Base-by-base conservation (phyloP, 148 eudicot genomes). In the Vaccinium corymbosum region DNA sequence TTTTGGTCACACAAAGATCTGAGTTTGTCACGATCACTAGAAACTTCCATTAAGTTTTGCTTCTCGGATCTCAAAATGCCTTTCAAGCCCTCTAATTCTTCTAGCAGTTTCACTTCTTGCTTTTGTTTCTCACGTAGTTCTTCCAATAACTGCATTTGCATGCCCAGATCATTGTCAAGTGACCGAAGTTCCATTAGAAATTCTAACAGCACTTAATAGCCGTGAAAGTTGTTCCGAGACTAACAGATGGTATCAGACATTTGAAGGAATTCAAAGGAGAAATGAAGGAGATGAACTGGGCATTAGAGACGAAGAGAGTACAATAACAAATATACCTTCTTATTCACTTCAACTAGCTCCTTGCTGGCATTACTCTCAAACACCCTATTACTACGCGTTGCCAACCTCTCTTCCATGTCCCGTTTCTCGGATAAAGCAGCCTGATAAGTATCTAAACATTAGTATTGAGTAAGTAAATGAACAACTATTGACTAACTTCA, bases 41-140 rank as follows among this genome's bases (percentile, higher is more conserved):
- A 84, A 57, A 94, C 62, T 86, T 90, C 93, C 56, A 85, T 88
- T 76, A 92, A 71, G 80, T 89, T 90, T 76, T 92, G 88, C 86
- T 88, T 92, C 80, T 95, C 96, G 19, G 85, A 74, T 64, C 82
- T 87, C 83, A 89, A 83, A 42, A 85, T 80, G 29, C 89, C 93
- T 88, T 91, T 91, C 85, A 94, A 85, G 79, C 85, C 82, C 86
- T 94, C 91, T 80, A 95, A 57, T 84, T 97, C 98, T 87, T 93
- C 91, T 81, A 86, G 90, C 87, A 93, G 81, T 56, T 83, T 82
- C 56, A 79, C 87, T 89, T 92, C 95, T 85, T 89, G 84, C 62
- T 85, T 90, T 73, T 92, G 92, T 86, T 91, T 93, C 86, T 97
- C 98, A 77, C 84, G 93, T 71, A 92, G 84, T 82, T 94, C 95